Conservation (phyloP, 2,329 filamentous ascomycete species). For the Alternaria brassicae region DNA sequence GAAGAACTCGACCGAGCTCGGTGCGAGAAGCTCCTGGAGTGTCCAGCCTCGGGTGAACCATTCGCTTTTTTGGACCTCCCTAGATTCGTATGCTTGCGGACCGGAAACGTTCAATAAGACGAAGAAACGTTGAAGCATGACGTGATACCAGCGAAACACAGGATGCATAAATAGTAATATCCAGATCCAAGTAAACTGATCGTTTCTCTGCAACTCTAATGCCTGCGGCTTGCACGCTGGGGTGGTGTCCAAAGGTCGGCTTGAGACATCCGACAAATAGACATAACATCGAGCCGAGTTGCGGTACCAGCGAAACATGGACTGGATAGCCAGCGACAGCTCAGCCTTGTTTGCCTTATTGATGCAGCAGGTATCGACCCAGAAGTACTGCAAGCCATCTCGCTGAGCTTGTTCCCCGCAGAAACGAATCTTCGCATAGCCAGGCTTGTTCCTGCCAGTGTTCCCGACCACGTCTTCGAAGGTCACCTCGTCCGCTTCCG, state of each 20-base stretch:
- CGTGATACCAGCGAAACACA: no score
- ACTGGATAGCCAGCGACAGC: background rate
- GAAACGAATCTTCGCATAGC: background rate
- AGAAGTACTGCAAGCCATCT: constrained; percentile 4
- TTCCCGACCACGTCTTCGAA: constrained; percentile 24
- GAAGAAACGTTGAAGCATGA: no score
- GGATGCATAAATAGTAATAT: no score
- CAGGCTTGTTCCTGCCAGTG: constrained; percentile 5
- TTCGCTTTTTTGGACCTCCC: constrained; percentile 14
- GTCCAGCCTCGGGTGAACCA: constrained; percentile 6
- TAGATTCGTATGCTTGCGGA: no score
- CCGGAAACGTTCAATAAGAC: no score
- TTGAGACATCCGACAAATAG: constrained; percentile 4
- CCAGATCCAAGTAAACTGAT: no score
- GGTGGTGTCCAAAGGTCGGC: no score
- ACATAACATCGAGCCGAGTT: background rate
- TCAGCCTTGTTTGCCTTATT: background rate
- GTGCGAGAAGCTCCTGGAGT: constrained; percentile 22
- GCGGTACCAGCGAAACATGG: constrained; percentile 2
- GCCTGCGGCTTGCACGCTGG: no score
- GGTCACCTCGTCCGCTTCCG: constrained; percentile 34
- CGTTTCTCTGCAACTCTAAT: no score
- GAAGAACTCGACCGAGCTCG: constrained; percentile 24
- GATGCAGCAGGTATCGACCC: constrained; percentile 1
- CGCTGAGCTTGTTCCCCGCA: background rate